phyloP scores from a whole-genome alignment of 257 asterid genomes.

The Nemophila menziesii region DNA sequence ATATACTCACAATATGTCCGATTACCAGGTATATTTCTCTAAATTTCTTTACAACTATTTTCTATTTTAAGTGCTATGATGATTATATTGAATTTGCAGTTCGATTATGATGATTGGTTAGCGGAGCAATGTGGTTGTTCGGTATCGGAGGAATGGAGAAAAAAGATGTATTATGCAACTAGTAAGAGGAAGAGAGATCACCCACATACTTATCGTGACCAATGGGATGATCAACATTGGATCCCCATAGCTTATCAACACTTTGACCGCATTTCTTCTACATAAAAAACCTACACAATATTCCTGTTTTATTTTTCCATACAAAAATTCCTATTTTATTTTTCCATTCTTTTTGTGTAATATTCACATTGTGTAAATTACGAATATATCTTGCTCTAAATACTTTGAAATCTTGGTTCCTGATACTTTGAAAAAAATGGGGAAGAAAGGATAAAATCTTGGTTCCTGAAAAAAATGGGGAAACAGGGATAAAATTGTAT shows the following conservation, averaged over 20 bases:
- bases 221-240: constrained; percentile 70
- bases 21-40: constrained; percentile 38
- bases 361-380: not conserved
- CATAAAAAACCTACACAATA: no score
- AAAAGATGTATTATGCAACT: constrained; percentile 47
- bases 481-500: no score
- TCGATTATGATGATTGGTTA: constrained; percentile 76
- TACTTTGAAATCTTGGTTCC: not conserved
- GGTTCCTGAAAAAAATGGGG: no score
- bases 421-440: no score
- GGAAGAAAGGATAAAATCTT: no score
- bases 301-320: no score
- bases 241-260: constrained; percentile 44
- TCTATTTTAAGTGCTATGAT: not conserved
- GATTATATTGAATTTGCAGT: constrained; percentile 28
- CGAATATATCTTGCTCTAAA: not conserved
- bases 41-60: not conserved
- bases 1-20: constrained; percentile 60
- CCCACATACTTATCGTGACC: constrained; percentile 66
- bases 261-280: no score
- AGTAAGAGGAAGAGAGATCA: constrained; percentile 36
- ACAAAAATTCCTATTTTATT: not conserved
- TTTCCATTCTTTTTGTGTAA: not conserved
- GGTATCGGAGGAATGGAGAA: constrained; percentile 70
- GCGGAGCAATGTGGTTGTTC: constrained; percentile 47